Base-by-base conservation (phyloP, 2,329 filamentous ascomycete genomes). In the Aureobasidium sp. region DNA sequence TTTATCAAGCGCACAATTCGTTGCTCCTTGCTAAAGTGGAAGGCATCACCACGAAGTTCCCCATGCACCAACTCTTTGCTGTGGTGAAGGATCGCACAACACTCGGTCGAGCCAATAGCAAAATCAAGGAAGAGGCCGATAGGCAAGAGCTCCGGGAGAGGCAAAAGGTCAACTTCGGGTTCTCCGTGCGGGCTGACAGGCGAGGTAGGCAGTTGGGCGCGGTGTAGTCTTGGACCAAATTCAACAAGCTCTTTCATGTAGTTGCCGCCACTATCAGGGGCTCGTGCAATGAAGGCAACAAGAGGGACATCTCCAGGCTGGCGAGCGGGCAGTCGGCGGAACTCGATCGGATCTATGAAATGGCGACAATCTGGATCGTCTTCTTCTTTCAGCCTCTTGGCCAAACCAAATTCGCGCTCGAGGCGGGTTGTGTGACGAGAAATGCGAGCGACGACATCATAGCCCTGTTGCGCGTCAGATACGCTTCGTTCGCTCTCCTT, bases 1-100 rank as follows among this genome's bases (percentile, higher is more conserved):
- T 90, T 91, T 65, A 90, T 83, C 65, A 96, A 81, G 71, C 88
- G 90, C 66, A 97, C 91, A 62, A 81, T 78, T 62, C 86, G 85
- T 1, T 84, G 84, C 50, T 91, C 84, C 15, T 78, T 72, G 68
- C 89, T 89, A 78, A 90, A 96, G 71, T 97, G 91, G 70, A 97
- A 97, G 0, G 92, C 89, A 74, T 97, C 93, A 5, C 87, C 89
- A 32, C 93, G 84, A 56, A 97, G 87, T 75, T 97, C 93, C 48
- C 93, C 93, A 69, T 97, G 93, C 1, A 96, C 87, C 63, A 92
- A 85, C 64, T 90, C 87, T 63, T 93, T 84, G 9, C 89, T 87
- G 74, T 97, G 92, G 69, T 97, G 93, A n/a, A 97, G 77, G 51
- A 95, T 86, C 73, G 97, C 92, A 52, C 96, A 76, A 71, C 90